These are phyloP conservation scores for Nakazawaea laoshanensis DNA, from an alignment of 805 yeast species.

Conservation along the genomic window DNA sequence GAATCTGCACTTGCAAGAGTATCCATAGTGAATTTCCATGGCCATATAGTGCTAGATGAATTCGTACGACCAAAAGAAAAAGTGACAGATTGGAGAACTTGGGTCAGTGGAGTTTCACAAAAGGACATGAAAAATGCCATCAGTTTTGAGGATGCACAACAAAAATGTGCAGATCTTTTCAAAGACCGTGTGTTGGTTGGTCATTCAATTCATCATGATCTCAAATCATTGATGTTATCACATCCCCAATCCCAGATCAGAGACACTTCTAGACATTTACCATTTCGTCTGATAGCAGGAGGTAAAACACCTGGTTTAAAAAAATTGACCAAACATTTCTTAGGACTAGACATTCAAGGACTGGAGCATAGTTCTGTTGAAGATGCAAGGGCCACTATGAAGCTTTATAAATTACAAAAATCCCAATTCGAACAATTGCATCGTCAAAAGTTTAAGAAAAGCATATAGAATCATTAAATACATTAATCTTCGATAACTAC, in stretches of 20 bases:
- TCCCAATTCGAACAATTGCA: slow-evolving; percentile 47
- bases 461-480: neutral
- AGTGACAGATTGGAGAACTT: slow-evolving; percentile 88
- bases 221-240: slow-evolving; percentile 55
- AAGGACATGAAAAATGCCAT: slow-evolving; percentile 61
- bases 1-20: slow-evolving; percentile 78
- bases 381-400: slow-evolving; percentile 86
- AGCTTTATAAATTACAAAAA: slow-evolving; percentile 56
- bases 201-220: slow-evolving; percentile 77
- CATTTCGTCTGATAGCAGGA: slow-evolving; percentile 48
- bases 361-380: slow-evolving; percentile 83
- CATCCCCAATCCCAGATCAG: slow-evolving; percentile 59
- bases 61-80: slow-evolving; percentile 68
- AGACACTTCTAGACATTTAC: slow-evolving; percentile 63
- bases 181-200: slow-evolving; percentile 63
- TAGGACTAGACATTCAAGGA: slow-evolving; percentile 56
- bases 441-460: slow-evolving; percentile 14
- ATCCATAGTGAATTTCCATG: slow-evolving; percentile 78
- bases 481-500: slow-evolving; percentile 4
- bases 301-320: slow-evolving; percentile 73
- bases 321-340: slow-evolving; percentile 47
- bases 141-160: slow-evolving; percentile 58
- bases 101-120: slow-evolving; percentile 84
- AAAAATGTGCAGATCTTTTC: slow-evolving; percentile 41
- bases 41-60: slow-evolving; percentile 60